These are phyloP conservation scores for Nothophaeocryptopus gaeumannii DNA, from an alignment of 2,329 filamentous ascomycete species.

Conservation along the genomic window DNA sequence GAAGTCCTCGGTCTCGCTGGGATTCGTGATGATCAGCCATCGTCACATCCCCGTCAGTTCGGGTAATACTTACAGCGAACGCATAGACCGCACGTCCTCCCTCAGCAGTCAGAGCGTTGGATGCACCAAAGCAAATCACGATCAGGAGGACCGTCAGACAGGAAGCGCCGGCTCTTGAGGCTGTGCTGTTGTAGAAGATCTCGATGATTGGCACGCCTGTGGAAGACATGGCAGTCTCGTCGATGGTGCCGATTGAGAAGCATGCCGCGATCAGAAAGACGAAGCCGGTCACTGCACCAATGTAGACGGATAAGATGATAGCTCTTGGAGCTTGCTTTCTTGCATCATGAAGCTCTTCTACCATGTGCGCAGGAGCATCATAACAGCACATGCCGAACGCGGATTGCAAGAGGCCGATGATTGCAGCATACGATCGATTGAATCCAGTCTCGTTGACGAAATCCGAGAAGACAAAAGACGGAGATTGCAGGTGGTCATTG, in stretches of 20 bases:
- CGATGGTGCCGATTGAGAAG: slow-evolving; percentile 54
- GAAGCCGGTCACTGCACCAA: slow-evolving; percentile 49
- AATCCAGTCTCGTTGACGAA: slow-evolving; percentile 57
- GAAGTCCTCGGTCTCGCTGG: slow-evolving; percentile 50
- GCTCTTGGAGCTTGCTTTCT: slow-evolving; percentile 51
- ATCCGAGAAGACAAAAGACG: slow-evolving; percentile 55
- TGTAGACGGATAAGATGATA: slow-evolving; percentile 45
- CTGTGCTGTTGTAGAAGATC: slow-evolving; percentile 52
- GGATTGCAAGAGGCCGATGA: slow-evolving; percentile 54
- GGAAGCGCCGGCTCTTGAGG: slow-evolving; percentile 45
- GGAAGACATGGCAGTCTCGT: slow-evolving; percentile 42
- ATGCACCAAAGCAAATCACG: slow-evolving; percentile 48
- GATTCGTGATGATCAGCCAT: no score
- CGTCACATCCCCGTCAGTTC: no score
- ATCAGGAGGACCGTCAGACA: slow-evolving; percentile 48
- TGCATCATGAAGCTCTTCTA: slow-evolving; percentile 54
- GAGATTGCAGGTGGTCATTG: slow-evolving; percentile 54
- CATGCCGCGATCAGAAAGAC: slow-evolving; percentile 49
- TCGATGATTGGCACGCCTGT: slow-evolving; percentile 55
- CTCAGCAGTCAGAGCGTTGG: slow-evolving; percentile 49
- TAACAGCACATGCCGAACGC: slow-evolving; percentile 56
- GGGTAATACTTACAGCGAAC: slow-evolving; percentile 35
- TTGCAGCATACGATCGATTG: slow-evolving; percentile 49
- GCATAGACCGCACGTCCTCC: slow-evolving; percentile 48
- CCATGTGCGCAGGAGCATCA: slow-evolving; percentile 53